Evolutionary conservation across 1,284 basidiomycete genomes (phyloP), one percentile per base, ranked within the genome.

Genomic region (Trichosporon inkin): DNA sequence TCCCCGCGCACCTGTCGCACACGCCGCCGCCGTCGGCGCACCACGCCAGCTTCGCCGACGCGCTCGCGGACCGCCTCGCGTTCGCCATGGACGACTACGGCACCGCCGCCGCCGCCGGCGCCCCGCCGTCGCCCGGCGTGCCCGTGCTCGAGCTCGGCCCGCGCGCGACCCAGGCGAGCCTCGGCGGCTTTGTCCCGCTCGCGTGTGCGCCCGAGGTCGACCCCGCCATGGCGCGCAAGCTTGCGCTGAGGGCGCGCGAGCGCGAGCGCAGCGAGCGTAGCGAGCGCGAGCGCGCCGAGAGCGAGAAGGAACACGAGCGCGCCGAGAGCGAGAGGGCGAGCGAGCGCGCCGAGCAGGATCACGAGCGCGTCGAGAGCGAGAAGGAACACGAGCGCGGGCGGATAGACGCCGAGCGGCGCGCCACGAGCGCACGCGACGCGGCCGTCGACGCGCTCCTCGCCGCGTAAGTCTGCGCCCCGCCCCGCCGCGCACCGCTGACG

Each of bases 21-120:
- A 49, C 44, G 13, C 44, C 44, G 22, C 44, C 44, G 22, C 24
- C 44, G 6, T 49, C 44, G 1, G 44, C 44, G 16, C 44, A 22
- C 22, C 44, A 7, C 5, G 22, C 22, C 17, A 49, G 44, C 28
- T 49, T 32, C 24, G 16, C 44, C 44, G 16, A n/a, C 22, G n/a
- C 20, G 22, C 13, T 16, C 5, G 5, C 8, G 16, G 44, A 32
- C 24, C n/a, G 28, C 44, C n/a, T 49, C 13, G 14, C 44, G 14
- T 49, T 49, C 44, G 44, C 24, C 14, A 47, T 47, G 44, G 44
- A 49, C 44, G 44, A 49, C 44, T 49, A 49, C 44, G 44, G 44
- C 2, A 16, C 13, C 44, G 44, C 24, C 16, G 16, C 44, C 7
- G 22, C 44, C 11, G 28, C 22, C 22, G 28, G 28, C 5, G 28